A percentile compares a stretch with the other conserved stretches of the same genome.
Evolutionary conservation across 2,329 filamentous ascomycete genomes (phyloP).

Genomic region (Cladosporium colombiae): DNA sequence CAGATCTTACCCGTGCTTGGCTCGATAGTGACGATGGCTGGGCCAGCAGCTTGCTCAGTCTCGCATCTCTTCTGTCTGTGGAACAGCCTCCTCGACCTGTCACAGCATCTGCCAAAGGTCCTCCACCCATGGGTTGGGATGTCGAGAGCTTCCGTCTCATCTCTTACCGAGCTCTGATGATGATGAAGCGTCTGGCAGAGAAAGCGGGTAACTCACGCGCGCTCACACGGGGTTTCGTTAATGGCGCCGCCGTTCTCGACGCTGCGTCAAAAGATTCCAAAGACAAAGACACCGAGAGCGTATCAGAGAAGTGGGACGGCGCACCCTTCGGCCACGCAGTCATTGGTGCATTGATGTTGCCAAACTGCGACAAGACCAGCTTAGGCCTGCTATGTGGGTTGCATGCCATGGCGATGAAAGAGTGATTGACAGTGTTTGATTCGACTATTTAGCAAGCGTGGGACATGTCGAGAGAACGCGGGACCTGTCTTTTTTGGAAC

Average conservation of each 20-base stretch:
- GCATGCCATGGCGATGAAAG: constrained; percentile 36
- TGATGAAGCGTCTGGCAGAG: constrained; percentile 50
- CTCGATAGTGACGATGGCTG: constrained; percentile 82
- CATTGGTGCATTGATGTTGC: constrained; percentile 48
- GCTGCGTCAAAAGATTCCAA: constrained; percentile 15
- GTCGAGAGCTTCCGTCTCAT: constrained; percentile 38
- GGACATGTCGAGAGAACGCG: neutral
- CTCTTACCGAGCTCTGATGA: constrained; percentile 48
- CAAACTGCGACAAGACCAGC: constrained; percentile 45
- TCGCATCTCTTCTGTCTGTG: constrained; percentile 71
- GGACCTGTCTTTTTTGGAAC: neutral
- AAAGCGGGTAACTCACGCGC: constrained; percentile 37
- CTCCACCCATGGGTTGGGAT: constrained; percentile 31
- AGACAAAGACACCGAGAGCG: constrained; percentile 23
- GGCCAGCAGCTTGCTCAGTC: constrained; percentile 72
- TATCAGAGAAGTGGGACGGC: constrained; percentile 43
- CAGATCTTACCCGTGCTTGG: constrained; percentile 73
- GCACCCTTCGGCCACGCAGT: constrained; percentile 50
- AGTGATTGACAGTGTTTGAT: constrained; percentile 2
- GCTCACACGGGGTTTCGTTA: constrained; percentile 29
- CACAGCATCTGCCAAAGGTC: constrained; percentile 22
- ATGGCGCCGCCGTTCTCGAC: constrained; percentile 15
- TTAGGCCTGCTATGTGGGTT: constrained; percentile 44
- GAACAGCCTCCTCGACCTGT: constrained; percentile 46
- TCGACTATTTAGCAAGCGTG: neutral